phyloP scores from a whole-genome alignment of 345 rosid species.

The Arabidopsis suecica region DNA sequence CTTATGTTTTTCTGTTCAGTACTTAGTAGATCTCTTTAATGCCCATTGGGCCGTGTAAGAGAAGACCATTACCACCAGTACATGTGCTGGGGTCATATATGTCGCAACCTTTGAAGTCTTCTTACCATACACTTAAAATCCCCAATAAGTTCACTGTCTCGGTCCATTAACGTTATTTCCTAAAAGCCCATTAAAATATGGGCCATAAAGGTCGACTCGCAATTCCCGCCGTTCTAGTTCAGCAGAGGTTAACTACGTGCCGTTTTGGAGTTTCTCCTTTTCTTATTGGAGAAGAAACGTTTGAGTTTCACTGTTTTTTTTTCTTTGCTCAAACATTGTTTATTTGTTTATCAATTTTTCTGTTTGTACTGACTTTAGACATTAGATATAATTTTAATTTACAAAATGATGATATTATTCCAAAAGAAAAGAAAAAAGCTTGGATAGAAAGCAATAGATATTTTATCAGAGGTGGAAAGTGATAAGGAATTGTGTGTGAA shows the following conservation, averaged over 20 bases:
- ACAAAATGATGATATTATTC: background rate
- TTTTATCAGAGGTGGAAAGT: conserved; percentile 20
- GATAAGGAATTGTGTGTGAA: conserved; percentile 30
- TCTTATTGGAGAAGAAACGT: background rate
- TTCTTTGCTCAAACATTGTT: background rate
- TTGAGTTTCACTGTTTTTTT: background rate
- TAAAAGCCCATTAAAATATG: conserved; percentile 2
- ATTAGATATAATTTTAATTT: background rate
- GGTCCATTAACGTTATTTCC: background rate
- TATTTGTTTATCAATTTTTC: background rate
- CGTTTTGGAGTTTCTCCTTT: background rate
- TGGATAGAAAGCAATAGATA: background rate
- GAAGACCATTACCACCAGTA: background rate
- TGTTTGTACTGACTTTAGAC: background rate
- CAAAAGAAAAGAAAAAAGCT: background rate
- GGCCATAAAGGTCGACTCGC: background rate
- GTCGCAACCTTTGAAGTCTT: background rate
- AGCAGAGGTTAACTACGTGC: conserved; percentile 16
- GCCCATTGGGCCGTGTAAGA: background rate
- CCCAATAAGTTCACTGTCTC: background rate
- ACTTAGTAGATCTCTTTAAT: background rate
- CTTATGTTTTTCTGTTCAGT: background rate
- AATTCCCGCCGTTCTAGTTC: background rate
- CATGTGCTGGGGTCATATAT: background rate
- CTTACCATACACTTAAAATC: background rate